Conservation (phyloP, 805 yeast species). For the Jamesozyma rosinii region DNA sequence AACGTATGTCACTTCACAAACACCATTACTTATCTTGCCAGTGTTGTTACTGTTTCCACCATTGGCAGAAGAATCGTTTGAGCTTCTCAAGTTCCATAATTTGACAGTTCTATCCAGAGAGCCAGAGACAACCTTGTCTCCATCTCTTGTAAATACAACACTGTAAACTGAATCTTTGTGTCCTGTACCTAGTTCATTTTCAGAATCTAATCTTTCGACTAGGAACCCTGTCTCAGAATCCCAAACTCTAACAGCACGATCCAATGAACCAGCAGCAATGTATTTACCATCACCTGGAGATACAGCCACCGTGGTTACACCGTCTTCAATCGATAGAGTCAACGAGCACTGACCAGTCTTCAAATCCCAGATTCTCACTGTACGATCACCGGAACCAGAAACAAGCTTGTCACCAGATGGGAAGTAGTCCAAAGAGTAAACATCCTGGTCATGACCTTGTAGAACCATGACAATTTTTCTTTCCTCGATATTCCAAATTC, state of each 20-base stretch:
- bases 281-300: slow-evolving; percentile 91
- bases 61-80: slow-evolving; percentile 1
- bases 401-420: slow-evolving; percentile 90
- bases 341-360: slow-evolving; percentile 78
- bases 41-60: slow-evolving; percentile 13
- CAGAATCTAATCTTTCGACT: slow-evolving; percentile 86
- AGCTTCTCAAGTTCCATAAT: slow-evolving; percentile 76
- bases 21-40: slow-evolving; percentile 36
- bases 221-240: slow-evolving; percentile 87
- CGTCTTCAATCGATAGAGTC: slow-evolving; percentile 91
- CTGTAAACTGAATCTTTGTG: slow-evolving; percentile 94
- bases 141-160: slow-evolving; percentile 86
- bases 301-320: slow-evolving; percentile 95
- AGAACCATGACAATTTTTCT: slow-evolving; percentile 77
- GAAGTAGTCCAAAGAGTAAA: slow-evolving; percentile 89
- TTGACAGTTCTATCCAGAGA: slow-evolving; percentile 93
- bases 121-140: slow-evolving; percentile 87
- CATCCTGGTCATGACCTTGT: slow-evolving; percentile 95
- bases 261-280: slow-evolving; percentile 96
- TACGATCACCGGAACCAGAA: slow-evolving; percentile 92
- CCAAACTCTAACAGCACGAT: slow-evolving; percentile 93
- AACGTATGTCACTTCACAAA: slow-evolving; percentile 82
- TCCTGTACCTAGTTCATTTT: slow-evolving; percentile 80
- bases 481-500: slow-evolving; percentile 91
- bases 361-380: slow-evolving; percentile 94